Evolutionary conservation across 2,329 filamentous ascomycete genomes (phyloP).

Genomic region (Dothideomycetes sp.): DNA sequence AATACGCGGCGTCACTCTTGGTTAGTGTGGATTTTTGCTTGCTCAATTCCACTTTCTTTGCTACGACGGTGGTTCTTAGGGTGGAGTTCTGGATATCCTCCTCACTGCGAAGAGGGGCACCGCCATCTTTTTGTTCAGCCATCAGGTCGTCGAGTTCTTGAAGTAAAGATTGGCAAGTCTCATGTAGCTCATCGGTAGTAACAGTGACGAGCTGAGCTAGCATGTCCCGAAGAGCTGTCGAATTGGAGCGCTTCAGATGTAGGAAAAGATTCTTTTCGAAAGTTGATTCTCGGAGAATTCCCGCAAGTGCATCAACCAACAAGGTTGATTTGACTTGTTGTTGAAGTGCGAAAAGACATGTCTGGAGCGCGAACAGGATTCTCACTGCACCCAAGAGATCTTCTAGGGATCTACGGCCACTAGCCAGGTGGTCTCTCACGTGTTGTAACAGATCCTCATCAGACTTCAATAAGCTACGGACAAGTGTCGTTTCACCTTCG

Average conservation of each 20-base stretch:
- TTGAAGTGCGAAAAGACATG: constrained; percentile 28
- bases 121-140: constrained; percentile 12
- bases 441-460: constrained; percentile 46
- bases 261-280: constrained; percentile 47
- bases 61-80: constrained; percentile 67
- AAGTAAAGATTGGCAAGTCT: constrained; percentile 28
- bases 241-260: constrained; percentile 51
- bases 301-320: constrained; percentile 53
- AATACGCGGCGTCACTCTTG: constrained; percentile 61
- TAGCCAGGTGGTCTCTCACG: constrained; percentile 26
- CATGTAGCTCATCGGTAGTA: not conserved
- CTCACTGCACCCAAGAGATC: constrained; percentile 31
- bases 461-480: constrained; percentile 50
- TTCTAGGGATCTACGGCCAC: constrained; percentile 25
- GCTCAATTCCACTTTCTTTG: constrained; percentile 72
- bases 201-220: constrained; percentile 19
- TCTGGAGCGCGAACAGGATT: constrained; percentile 30
- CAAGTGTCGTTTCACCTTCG: constrained; percentile 23
- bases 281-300: constrained; percentile 45
- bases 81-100: constrained; percentile 63
- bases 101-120: constrained; percentile 55
- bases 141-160: constrained; percentile 20
- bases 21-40: constrained; percentile 64
- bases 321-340: constrained; percentile 36
- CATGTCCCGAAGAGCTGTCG: constrained; percentile 42